Evolutionary conservation across 257 asterid species (phyloP).

Genomic region (Fraxinus excelsior): DNA sequence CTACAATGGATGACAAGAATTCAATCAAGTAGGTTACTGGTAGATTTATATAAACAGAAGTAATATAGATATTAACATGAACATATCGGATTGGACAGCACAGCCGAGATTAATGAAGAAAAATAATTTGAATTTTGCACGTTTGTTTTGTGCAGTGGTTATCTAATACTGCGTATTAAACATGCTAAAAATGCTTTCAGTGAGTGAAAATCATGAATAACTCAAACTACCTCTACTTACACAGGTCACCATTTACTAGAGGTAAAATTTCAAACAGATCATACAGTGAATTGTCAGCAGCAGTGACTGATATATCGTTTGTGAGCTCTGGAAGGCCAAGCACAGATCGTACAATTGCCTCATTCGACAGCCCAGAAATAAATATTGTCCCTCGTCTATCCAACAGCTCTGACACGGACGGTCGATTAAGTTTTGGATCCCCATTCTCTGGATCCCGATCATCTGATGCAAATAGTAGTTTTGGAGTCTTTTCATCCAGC

Average conservation of each 20-base stretch:
- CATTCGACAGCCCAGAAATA: slow-evolving; percentile 38
- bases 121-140: background rate
- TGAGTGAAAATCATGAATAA: background rate
- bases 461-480: slow-evolving; percentile 50
- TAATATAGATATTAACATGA: background rate
- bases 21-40: slow-evolving; percentile 53
- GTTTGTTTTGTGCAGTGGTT: background rate
- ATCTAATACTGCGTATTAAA: background rate
- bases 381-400: slow-evolving; percentile 56
- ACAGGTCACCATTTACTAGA: slow-evolving; percentile 88
- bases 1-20: slow-evolving; percentile 52
- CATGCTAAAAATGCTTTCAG: background rate
- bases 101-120: background rate
- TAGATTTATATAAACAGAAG: background rate
- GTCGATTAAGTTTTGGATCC: slow-evolving; percentile 69
- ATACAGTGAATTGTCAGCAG: slow-evolving; percentile 49
- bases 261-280: slow-evolving; percentile 49
- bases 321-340: slow-evolving; percentile 66
- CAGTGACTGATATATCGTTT: slow-evolving; percentile 75
- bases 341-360: slow-evolving; percentile 41
- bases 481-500: slow-evolving; percentile 59
- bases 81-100: background rate
- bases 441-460: slow-evolving; percentile 55
- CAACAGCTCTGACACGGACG: slow-evolving; percentile 64
- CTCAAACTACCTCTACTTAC: background rate